Evolutionary conservation across 2,329 filamentous ascomycete species (phyloP), one percentile per base, ranked within the genome.

Genomic region (Ophiobolus disseminans): DNA sequence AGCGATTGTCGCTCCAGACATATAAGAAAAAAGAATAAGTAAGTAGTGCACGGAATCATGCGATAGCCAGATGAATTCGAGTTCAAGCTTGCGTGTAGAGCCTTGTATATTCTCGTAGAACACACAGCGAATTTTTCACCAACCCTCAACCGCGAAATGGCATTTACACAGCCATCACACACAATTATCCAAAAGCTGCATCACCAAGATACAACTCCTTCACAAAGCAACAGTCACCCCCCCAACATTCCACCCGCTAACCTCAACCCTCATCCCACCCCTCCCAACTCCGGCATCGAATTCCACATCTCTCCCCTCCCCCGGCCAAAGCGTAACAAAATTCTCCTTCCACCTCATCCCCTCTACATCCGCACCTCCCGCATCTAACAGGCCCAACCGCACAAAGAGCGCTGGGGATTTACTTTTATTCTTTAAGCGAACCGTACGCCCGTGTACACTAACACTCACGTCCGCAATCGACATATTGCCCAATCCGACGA

Each of bases 301-400:
- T 7, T 39, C 46, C 13, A 66, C 14, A 8, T 63, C 68, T 5
- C 84, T 35, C 42, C 70, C 78, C 71, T 87, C 84, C 1, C 72
- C 66, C 0, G 84, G 82, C 76, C 80, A 85, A 8, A 87, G 66
- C 1, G 83, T 86, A 10, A 87, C 72, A 51, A 86, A 87, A 50
- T 87, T 87, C 53, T 86, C 84, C 1, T 78, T 80, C 83, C 84
- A 87, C 16, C 73, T 72, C 1, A 83, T 76, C 0, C 83, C 81
- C 4, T 77, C 54, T 0, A 85, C 73, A 40, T 84, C 81, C 0
- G 70, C 55, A 0, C 76, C 76, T 0, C 64, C 49, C 2, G 44
- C 52, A 50, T 83, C 75, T 0, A 84, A 73, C 1, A 85, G 62
- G 36, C 77, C 77, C 22, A 86, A 44, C 2, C 78, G 72, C 7